Percentiles rank a stretch among this genome's conserved stretches.
Evolutionary conservation across 2,329 filamentous ascomycete genomes (phyloP).

Genomic region (Fusarium ramigenum): DNA sequence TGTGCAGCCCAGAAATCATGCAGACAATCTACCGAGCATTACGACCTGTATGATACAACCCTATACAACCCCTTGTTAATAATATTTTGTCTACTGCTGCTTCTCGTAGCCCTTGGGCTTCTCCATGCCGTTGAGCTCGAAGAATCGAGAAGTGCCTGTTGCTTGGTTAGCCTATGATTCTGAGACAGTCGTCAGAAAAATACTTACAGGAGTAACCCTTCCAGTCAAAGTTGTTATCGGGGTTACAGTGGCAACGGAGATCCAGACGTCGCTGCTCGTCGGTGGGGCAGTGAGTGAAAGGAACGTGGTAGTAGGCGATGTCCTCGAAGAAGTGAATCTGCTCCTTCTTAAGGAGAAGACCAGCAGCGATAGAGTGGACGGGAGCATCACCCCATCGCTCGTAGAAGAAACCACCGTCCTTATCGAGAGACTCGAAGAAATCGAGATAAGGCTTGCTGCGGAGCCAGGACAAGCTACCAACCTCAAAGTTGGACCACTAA

Average conservation of each 20-base stretch:
- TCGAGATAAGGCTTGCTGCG: slow-evolving; percentile 88
- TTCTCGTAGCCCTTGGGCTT: slow-evolving; percentile 89
- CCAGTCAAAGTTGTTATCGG: slow-evolving; percentile 99
- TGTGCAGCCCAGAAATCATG: slow-evolving; percentile 31
- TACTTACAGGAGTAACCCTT: slow-evolving; percentile 93
- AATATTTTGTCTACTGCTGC: slow-evolving; percentile 58
- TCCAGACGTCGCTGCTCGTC: slow-evolving; percentile 85
- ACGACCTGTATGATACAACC: slow-evolving; percentile 36
- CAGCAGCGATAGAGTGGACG: slow-evolving; percentile 96
- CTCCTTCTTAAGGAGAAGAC: slow-evolving; percentile 86
- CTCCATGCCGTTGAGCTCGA: slow-evolving; percentile 79
- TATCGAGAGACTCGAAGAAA: slow-evolving; percentile 88
- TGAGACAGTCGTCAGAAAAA: neutral
- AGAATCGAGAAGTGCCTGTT: slow-evolving; percentile 77
- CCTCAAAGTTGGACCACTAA: slow-evolving; percentile 98
- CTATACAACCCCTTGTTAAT: neutral
- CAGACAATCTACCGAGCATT: slow-evolving; percentile 36
- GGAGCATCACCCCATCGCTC: slow-evolving; percentile 98
- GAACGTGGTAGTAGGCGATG: slow-evolving; percentile 97
- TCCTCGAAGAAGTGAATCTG: slow-evolving; percentile 99
- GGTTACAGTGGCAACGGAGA: slow-evolving; percentile 93
- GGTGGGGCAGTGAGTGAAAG: slow-evolving; percentile 97
- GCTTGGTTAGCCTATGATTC: slow-evolving; percentile 10
- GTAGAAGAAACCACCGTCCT: slow-evolving; percentile 97
- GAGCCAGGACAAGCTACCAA: slow-evolving; percentile 93